phyloP scores from a whole-genome alignment of 768 basidiomycete species.

The Auricularia sp. region DNA sequence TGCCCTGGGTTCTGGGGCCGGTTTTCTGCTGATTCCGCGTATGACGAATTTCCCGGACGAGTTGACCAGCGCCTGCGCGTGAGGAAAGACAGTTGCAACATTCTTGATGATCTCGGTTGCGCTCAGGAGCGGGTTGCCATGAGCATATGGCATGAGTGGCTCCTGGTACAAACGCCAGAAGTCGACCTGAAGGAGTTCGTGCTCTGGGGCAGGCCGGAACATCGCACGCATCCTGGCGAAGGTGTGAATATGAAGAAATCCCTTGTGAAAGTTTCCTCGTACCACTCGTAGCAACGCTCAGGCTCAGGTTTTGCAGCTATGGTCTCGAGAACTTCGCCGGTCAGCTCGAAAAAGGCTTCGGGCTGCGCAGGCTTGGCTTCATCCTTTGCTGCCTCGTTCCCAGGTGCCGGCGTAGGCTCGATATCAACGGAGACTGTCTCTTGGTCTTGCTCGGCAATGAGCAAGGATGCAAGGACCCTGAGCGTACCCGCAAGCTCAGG shows the following conservation, averaged over 20 bases:
- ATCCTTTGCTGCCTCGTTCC: constrained; percentile 32
- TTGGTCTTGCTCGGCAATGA: constrained; percentile 64
- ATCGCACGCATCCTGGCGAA: constrained; percentile 77
- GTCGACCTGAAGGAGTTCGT: constrained; percentile 85
- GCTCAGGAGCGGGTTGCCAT: constrained; percentile 52
- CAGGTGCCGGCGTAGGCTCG: background rate
- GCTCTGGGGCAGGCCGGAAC: constrained; percentile 65
- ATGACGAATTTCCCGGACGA: constrained; percentile 76
- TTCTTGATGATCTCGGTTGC: constrained; percentile 95
- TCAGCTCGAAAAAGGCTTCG: constrained; percentile 53
- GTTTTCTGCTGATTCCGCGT: constrained; percentile 67
- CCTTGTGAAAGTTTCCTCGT: constrained; percentile 11
- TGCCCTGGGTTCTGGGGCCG: constrained; percentile 38
- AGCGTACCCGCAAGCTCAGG: constrained; percentile 61
- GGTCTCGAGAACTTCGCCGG: constrained; percentile 55
- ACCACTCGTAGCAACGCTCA: constrained; percentile 79
- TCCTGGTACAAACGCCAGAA: constrained; percentile 94
- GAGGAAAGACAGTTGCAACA: constrained; percentile 74
- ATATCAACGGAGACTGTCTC: constrained; percentile 57
- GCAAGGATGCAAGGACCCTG: constrained; percentile 53
- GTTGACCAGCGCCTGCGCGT: constrained; percentile 80
- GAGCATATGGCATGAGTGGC: constrained; percentile 54
- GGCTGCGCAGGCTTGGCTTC: constrained; percentile 46
- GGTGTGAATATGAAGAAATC: background rate
- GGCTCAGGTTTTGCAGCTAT: constrained; percentile 58